Evolutionary conservation across 2,329 filamentous ascomycete species (phyloP), one percentile per base, ranked within the genome.

Genomic region (Calonectria pseudoturangicola): DNA sequence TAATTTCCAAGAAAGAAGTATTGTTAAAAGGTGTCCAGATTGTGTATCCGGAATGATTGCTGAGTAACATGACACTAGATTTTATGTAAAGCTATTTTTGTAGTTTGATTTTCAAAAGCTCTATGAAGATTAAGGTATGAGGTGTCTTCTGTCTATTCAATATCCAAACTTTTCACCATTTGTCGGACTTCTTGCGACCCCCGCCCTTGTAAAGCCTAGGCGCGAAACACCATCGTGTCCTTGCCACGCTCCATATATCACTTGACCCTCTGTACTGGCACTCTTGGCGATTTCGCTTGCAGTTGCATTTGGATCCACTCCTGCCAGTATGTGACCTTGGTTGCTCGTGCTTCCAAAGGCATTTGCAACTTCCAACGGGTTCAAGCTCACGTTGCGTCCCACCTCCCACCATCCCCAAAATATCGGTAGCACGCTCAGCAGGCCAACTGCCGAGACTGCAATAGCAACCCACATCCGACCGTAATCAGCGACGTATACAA

Each of bases 321-420:
- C 68, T 3, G 45, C 54, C 72, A 79, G 75, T 3, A 79, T 60
- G 47, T 76, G 75, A 4, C 74, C 51, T 25, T 79, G 74, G 3
- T 78, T 64, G 0, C 48, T 66, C 6, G 75, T 54, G 0, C 70
- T 76, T 10, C 75, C 75, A 47, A 79, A 79, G 4, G 76, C 77
- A 41, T 78, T 79, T 2, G 76, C 76, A 10, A 79, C 74, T 58
- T 79, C 76, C 0, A 79, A 54, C 0, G 76, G 77, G 12, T 75
- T 79, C 0, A 79, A 43, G 30, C 76, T 79, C 2, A 79, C 77
- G n/a, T 74, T 74, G 54, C 76, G 63, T 0, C 76, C 77, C 2
- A 79, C 60, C 27, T 79, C 76, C 77, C 77, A 79, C 77, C 77
- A 79, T 1, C 77, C 77, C 76, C 75, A 79, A 36, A 79, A 79